Evolutionary conservation across 23 red algal genomes (phyloP), one percentile per base, ranked within the genome.

Genomic region (Gracilaria gracilis): DNA sequence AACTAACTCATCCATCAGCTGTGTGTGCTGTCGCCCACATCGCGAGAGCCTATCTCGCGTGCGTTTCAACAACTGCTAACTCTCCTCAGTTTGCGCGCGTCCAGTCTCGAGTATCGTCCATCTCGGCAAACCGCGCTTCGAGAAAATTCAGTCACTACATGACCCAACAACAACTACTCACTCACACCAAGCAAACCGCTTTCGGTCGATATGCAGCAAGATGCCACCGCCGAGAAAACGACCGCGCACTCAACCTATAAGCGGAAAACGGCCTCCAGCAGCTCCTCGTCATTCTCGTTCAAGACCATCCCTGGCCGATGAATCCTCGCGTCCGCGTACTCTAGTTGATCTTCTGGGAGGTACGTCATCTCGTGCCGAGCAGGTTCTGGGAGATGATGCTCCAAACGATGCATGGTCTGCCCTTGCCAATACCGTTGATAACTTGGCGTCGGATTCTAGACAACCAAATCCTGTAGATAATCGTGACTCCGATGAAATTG

Each of bases 201-300:
- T 42, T 31, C 42, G 0, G 3, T 25, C 72, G 38, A 77, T 50
- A 51, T 77, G 72, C 72, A 2, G 40, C 38, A 77, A 24, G 11
- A 77, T 77, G 72, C n/a, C 81, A 50, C 81, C 59, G 46, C 57
- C 84, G 31, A 67, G 84, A 36, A 87, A 87, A 87, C 84, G 84
- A 55, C 84, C 84, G 65, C 84, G 84, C 25, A 87, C 67, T 25
- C 84, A 87, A 59, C 34, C 84, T 37, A 50, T 59, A 20, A 87
- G 36, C 37, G 64, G 37, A 9, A 87, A 74, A 42, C 64, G 84
- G 11, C 84, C 67, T 7, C 67, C 84, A 0, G 42, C 67, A 23
- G 25, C 55, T 19, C 53, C 64, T 5, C 84, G 84, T 39, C 84
- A 29, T 2, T 54, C 84, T 19, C 65, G 49, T 24, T 67, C 66